phyloP scores from a whole-genome alignment of 2,329 filamentous ascomycete genomes.

The Seiridium cupressi region DNA sequence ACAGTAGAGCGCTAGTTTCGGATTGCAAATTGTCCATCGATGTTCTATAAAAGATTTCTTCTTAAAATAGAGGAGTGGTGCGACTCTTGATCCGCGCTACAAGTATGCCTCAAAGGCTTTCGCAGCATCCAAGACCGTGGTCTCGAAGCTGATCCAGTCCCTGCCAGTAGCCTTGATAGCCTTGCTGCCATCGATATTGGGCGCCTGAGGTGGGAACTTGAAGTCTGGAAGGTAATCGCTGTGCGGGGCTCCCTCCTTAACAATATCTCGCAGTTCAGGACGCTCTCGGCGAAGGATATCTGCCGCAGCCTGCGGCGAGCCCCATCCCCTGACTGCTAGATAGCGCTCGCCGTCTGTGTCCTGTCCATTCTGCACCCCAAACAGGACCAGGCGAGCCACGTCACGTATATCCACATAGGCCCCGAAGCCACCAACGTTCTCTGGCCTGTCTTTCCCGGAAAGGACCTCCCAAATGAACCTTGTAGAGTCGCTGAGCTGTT shows the following conservation, averaged over 20 bases:
- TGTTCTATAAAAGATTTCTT: too few species aligned
- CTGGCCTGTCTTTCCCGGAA: conserved; percentile 24
- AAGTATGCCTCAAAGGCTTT: conserved; percentile 15
- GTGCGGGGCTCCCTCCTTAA: conserved; percentile 34
- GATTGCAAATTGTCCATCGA: too few species aligned
- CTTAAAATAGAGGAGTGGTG: too few species aligned
- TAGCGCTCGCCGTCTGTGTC: conserved; percentile 39
- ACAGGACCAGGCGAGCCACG: conserved; percentile 37
- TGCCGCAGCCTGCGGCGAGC: conserved; percentile 33
- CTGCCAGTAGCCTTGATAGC: conserved; percentile 13
- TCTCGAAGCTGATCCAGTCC: conserved; percentile 15
- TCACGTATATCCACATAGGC: conserved; percentile 42
- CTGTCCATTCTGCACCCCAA: conserved; percentile 31
- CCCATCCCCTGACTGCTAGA: conserved; percentile 29
- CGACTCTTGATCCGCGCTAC: not conserved
- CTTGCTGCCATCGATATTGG: conserved; percentile 7
- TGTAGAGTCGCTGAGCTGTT: conserved; percentile 31
- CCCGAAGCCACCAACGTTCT: conserved; percentile 21
- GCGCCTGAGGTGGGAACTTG: not conserved
- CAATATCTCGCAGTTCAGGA: conserved; percentile 30
- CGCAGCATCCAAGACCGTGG: conserved; percentile 14
- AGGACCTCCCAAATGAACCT: conserved; percentile 31
- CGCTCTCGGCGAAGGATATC: conserved; percentile 38
- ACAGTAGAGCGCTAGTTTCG: too few species aligned
- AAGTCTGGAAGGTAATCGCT: conserved; percentile 32